Evolutionary conservation across 352 stramenopile genomes (phyloP).

Genomic region (Globisporangium carolinianum): DNA sequence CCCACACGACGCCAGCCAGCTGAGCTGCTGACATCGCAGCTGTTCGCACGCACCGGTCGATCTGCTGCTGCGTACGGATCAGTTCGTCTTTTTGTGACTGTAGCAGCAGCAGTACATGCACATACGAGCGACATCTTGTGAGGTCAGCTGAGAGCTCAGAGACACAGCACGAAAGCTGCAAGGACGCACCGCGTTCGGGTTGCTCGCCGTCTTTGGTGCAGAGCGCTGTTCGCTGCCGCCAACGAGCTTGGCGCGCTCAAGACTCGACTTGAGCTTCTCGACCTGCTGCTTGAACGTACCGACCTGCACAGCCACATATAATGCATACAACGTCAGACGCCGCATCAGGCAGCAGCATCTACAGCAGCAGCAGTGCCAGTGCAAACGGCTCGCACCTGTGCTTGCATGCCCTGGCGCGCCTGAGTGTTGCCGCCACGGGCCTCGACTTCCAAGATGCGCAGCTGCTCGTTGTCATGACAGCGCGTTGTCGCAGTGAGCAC

Average conservation of each 20-base stretch:
- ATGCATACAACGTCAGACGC: background rate
- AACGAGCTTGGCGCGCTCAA: conserved; percentile 70
- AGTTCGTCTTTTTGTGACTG: conserved; percentile 38
- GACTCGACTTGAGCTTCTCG: conserved; percentile 75
- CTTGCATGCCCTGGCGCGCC: conserved; percentile 75
- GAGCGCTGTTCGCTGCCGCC: conserved; percentile 54
- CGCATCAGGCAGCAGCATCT: background rate
- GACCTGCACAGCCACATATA: conserved; percentile 20
- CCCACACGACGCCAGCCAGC: background rate
- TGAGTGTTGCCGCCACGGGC: conserved; percentile 67
- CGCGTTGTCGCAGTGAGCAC: background rate
- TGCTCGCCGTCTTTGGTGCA: conserved; percentile 22
- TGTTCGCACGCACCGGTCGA: conserved; percentile 31
- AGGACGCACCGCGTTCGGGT: conserved; percentile 19
- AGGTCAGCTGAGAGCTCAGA: background rate
- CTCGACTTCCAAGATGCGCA: conserved; percentile 77
- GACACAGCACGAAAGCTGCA: too few species aligned
- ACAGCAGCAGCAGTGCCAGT: background rate
- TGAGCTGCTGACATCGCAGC: too few species aligned
- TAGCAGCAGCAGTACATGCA: background rate
- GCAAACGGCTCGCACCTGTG: conserved; percentile 23
- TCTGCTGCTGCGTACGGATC: conserved; percentile 55
- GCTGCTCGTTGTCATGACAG: conserved; percentile 14
- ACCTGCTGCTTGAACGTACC: conserved; percentile 72
- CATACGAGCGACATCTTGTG: background rate